Conservation (phyloP, 2,329 filamentous ascomycete species). For the Acarospora socialis region DNA sequence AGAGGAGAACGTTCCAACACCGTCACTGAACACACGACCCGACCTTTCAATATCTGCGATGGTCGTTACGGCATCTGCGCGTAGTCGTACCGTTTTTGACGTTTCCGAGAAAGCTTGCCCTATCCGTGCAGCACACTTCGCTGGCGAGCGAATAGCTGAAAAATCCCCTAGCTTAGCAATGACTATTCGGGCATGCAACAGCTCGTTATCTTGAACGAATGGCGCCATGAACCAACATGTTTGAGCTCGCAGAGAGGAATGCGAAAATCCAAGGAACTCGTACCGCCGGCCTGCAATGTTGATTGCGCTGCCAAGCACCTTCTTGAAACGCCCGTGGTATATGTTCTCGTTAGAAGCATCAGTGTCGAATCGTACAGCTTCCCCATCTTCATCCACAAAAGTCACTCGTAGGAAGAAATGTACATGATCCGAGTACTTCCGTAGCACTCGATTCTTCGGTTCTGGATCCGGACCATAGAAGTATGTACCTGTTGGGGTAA, state of each 20-base stretch:
- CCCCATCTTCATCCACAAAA: slow-evolving; percentile 61
- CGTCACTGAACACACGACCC: slow-evolving; percentile 58
- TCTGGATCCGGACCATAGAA: slow-evolving; percentile 43
- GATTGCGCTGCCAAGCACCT: slow-evolving; percentile 45
- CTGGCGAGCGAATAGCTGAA: slow-evolving; percentile 35
- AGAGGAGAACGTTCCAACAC: slow-evolving; percentile 58
- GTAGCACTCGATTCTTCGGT: slow-evolving; percentile 37
- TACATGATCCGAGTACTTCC: slow-evolving; percentile 45
- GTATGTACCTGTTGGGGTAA: slow-evolving; percentile 46
- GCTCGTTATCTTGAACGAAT: slow-evolving; percentile 23
- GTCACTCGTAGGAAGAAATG: slow-evolving; percentile 56
- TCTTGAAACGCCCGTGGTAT: slow-evolving; percentile 44
- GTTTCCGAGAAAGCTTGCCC: slow-evolving; percentile 64
- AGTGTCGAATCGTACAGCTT: slow-evolving; percentile 45
- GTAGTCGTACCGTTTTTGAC: slow-evolving; percentile 43
- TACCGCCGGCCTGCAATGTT: slow-evolving; percentile 43
- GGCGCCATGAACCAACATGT: slow-evolving; percentile 43
- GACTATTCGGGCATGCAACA: slow-evolving; percentile 25
- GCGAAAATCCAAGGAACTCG: slow-evolving; percentile 60
- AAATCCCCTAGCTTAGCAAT: slow-evolving; percentile 37
- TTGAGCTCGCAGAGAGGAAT: slow-evolving; percentile 60
- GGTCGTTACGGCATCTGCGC: slow-evolving; percentile 13
- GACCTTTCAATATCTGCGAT: slow-evolving; percentile 24
- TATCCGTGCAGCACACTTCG: slow-evolving; percentile 45
- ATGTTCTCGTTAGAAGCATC: slow-evolving; percentile 36